A percentile compares a stretch with the other conserved stretches of the same genome.
Conservation (phyloP, 306 rosid species). For the Boehmeria nivea region DNA sequence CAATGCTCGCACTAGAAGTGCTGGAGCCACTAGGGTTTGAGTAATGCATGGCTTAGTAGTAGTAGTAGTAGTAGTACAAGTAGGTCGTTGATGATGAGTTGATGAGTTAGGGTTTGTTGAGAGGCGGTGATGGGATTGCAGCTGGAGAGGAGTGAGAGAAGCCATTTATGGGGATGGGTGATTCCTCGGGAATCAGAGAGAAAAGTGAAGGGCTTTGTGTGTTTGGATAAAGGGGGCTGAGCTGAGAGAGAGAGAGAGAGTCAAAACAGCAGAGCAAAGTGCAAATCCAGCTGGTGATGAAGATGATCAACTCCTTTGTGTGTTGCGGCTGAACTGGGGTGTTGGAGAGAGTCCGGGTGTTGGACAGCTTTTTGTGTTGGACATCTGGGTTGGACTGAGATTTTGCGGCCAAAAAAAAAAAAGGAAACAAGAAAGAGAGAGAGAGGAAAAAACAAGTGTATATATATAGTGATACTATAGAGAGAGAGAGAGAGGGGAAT, state of each 20-base stretch:
- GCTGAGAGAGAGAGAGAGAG: neutral
- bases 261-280: constrained; percentile 5
- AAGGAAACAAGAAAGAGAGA: neutral
- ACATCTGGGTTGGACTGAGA: constrained; percentile 37
- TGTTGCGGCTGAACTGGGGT: constrained; percentile 28
- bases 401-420: constrained; percentile 15
- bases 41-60: constrained; percentile 21
- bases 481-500: neutral
- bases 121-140: neutral
- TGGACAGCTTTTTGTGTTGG: constrained; percentile 43
- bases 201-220: too few relatives aligned
- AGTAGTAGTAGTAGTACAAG: neutral
- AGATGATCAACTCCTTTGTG: constrained; percentile 1
- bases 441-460: neutral
- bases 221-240: neutral
- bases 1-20: neutral
- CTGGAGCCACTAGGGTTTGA: constrained; percentile 10
- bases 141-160: constrained; percentile 13
- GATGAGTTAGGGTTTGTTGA: neutral
- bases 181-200: neutral
- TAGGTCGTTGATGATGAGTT: neutral
- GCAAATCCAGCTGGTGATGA: constrained; percentile 52
- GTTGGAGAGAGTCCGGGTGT: constrained; percentile 29
- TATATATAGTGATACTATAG: neutral
- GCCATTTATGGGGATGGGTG: constrained; percentile 42